A percentile compares a stretch with the other conserved stretches of the same genome.
phyloP scores from a whole-genome alignment of 2,329 filamentous ascomycete species.

The Claviceps fusiformis region DNA sequence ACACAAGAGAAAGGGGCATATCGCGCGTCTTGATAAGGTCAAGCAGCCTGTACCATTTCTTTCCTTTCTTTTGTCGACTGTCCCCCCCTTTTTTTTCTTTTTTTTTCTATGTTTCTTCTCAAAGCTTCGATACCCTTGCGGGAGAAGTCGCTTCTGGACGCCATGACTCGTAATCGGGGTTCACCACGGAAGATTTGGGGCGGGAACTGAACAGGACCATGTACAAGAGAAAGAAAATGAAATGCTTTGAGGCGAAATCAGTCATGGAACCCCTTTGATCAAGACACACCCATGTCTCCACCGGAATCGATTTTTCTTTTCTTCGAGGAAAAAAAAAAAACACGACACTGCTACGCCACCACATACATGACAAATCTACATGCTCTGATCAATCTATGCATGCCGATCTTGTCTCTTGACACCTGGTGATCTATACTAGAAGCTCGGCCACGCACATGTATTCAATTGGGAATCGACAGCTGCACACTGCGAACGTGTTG shows the following conservation, averaged over 20 bases:
- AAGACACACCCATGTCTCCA: background rate
- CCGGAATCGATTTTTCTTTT: background rate
- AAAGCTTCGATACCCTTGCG: constrained; percentile 20
- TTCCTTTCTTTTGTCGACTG: constrained; percentile 5
- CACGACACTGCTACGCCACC: background rate
- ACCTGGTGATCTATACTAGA: background rate
- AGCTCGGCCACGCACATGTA: background rate
- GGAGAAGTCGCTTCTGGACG: constrained; percentile 10
- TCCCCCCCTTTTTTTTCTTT: constrained; percentile 5
- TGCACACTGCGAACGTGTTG: background rate
- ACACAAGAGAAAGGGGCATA: background rate
- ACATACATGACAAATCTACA: background rate
- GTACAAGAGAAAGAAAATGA: background rate
- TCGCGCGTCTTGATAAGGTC: background rate
- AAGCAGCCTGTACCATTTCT: constrained; percentile 9
- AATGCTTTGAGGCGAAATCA: background rate
- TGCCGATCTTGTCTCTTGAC: background rate
- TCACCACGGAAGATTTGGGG: background rate
- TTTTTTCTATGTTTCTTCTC: background rate
- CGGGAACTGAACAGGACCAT: background rate
- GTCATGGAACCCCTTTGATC: background rate
- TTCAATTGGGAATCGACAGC: background rate
- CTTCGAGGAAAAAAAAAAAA: too few relatives aligned
- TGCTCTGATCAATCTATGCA: background rate
- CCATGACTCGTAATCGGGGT: background rate